Conservation (phyloP, 2,329 filamentous ascomycete genomes). For the Trichoderma arundinaceum region DNA sequence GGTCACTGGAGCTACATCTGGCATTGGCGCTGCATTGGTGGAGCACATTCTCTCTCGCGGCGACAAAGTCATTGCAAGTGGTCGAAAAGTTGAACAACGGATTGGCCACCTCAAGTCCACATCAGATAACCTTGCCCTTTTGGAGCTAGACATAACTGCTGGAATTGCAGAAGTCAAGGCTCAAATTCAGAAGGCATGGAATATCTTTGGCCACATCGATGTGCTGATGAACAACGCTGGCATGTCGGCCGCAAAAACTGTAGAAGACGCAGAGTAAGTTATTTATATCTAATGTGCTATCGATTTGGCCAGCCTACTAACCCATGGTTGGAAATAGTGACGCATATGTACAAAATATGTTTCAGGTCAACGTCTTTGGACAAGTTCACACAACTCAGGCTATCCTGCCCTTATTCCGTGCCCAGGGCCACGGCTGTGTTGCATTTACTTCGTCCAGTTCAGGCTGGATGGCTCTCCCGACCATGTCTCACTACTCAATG, state of each 20-base stretch:
- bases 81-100: conserved; percentile 38
- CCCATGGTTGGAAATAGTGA: conserved; percentile 33
- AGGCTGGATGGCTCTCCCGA: conserved; percentile 41
- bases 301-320: background rate
- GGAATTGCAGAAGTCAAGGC: conserved; percentile 32
- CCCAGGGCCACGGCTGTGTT: conserved; percentile 36
- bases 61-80: conserved; percentile 43
- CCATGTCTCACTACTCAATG: conserved; percentile 42
- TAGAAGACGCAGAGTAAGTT: conserved; percentile 44
- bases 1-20: conserved; percentile 44
- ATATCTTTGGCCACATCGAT: conserved; percentile 43
- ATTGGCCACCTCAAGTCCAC: conserved; percentile 36
- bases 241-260: conserved; percentile 38
- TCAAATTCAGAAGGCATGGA: conserved; percentile 39
- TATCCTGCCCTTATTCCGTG: conserved; percentile 40
- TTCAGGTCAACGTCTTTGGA: conserved; percentile 41
- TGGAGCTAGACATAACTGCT: conserved; percentile 43
- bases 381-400: conserved; percentile 39
- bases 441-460: conserved; percentile 42
- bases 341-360: conserved; percentile 37
- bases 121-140: conserved; percentile 38
- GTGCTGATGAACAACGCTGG: conserved; percentile 46
- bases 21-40: conserved; percentile 41
- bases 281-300: background rate
- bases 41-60: conserved; percentile 38